Evolutionary conservation across 2,329 filamentous ascomycete genomes (phyloP), one percentile per base, ranked within the genome.

Genomic region (Lithohypha guttulata): DNA sequence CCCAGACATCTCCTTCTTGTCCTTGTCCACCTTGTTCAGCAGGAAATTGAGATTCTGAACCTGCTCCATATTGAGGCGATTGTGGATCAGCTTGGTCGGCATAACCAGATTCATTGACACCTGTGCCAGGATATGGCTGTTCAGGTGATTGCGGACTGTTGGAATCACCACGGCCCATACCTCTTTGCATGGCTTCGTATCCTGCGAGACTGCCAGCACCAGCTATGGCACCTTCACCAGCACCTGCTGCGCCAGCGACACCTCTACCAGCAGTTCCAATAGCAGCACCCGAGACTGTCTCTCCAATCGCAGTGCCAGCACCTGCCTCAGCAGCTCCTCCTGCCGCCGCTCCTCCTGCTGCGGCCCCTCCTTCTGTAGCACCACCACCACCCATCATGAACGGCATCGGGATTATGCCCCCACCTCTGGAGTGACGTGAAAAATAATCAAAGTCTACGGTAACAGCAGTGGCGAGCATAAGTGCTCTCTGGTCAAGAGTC

Each of bases 371-470:
- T 29, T 52, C 54, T 3, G 47, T 51, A 10, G 51, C 60, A 6
- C 50, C 60, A 6, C 51, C 56, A 22, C 54, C 61, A 37, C 57
- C 63, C 8, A 57, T 62, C 42, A 72, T 60, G 34, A 76, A 51
- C 0, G 74, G 74, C 53, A 77, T 64, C 26, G 68, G 64, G 1
- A 68, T 62, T 29, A 66, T 54, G 11, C 66, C 59, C 7, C 64
- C 64, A 2, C 59, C 54, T 13, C 61, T 55, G 38, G 70, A 75
- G 45, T 78, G 72, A 2, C 74, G 64, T 42, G 73, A 78, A 59
- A 80, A 80, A 56, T 79, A 80, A 53, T 80, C 76, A 43, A 79
- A 79, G 51, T 80, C 76, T 32, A 79, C 68, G 41, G 65, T 74
- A 9, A 79, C 75, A 5, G 76, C 76, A 1, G 75, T 77, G 7